Evolutionary conservation across 805 yeast species (phyloP).

Genomic region (Candida anglica): DNA sequence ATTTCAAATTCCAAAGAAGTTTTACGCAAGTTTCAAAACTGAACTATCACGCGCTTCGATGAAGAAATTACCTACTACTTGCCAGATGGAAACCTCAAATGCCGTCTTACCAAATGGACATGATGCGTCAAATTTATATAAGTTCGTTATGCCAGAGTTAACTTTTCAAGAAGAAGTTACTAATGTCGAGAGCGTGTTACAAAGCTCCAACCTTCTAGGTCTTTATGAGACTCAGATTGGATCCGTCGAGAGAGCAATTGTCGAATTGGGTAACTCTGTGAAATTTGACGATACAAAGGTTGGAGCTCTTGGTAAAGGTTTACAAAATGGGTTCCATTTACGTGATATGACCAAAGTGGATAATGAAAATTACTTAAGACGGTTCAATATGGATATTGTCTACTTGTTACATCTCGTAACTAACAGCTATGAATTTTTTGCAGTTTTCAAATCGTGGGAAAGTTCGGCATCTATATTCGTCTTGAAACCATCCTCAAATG

Average conservation of each 20-base stretch:
- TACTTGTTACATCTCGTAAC: slow-evolving; percentile 68
- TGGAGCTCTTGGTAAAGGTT: slow-evolving; percentile 84
- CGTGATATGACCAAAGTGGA: slow-evolving; percentile 51
- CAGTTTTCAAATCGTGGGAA: slow-evolving; percentile 65
- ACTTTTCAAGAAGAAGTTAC: slow-evolving; percentile 51
- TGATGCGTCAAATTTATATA: slow-evolving; percentile 50
- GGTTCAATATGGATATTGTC: slow-evolving; percentile 53
- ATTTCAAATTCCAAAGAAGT: slow-evolving; percentile 68
- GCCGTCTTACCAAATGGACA: slow-evolving; percentile 71
- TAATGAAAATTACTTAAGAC: slow-evolving; percentile 49
- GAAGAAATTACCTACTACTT: slow-evolving; percentile 23
- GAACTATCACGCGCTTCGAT: slow-evolving; percentile 33
- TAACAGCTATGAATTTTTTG: slow-evolving; percentile 71
- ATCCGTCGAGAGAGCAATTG: slow-evolving; percentile 67
- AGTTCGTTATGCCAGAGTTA: slow-evolving; percentile 65
- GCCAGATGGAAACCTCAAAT: slow-evolving; percentile 53
- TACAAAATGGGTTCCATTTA: slow-evolving; percentile 77
- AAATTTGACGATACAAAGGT: slow-evolving; percentile 63
- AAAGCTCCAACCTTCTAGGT: slow-evolving; percentile 57
- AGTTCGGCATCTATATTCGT: slow-evolving; percentile 47
- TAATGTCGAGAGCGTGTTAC: slow-evolving; percentile 60
- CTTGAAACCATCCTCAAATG: slow-evolving; percentile 63
- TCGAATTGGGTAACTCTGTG: slow-evolving; percentile 74
- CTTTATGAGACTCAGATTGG: slow-evolving; percentile 73
- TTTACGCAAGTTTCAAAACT: slow-evolving; percentile 64